These are phyloP conservation scores for Colletotrichum lindemuthianum DNA, from an alignment of 2,329 filamentous ascomycete species.

Conservation along the genomic window DNA sequence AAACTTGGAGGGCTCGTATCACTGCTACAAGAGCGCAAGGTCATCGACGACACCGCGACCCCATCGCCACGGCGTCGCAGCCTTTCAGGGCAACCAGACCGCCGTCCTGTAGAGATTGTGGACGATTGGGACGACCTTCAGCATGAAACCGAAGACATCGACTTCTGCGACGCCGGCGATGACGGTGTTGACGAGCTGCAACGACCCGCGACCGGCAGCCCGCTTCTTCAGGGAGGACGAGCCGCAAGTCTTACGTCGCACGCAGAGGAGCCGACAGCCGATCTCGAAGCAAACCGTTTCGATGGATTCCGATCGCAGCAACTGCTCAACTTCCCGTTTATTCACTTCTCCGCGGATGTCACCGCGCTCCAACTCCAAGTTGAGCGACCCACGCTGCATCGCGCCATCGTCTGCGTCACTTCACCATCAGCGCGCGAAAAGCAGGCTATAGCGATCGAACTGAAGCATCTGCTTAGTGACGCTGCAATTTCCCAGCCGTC, in stretches of 20 bases:
- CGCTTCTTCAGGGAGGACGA: not conserved
- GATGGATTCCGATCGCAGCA: slow-evolving; percentile 51
- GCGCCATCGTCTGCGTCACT: slow-evolving; percentile 59
- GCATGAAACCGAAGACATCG: too few species aligned
- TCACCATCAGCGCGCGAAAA: slow-evolving; percentile 54
- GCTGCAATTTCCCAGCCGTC: not conserved
- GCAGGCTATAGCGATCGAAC: slow-evolving; percentile 48
- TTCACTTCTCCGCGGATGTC: slow-evolving; percentile 50
- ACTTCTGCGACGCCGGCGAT: too few species aligned
- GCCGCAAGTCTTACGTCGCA: slow-evolving; percentile 13
- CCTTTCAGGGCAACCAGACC: rapidly evolving
- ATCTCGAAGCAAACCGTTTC: slow-evolving; percentile 52
- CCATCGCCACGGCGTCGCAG: not conserved
- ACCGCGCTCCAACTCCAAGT: slow-evolving; percentile 51
- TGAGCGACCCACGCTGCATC: slow-evolving; percentile 59
- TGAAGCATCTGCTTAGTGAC: slow-evolving; percentile 45
- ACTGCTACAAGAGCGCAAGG: not conserved
- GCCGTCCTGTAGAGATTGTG: not conserved
- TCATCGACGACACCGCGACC: not conserved
- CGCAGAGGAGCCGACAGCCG: slow-evolving; percentile 43
- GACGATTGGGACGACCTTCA: too few species aligned
- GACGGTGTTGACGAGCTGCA: too few species aligned
- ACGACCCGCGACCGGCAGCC: not conserved
- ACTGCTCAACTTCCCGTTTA: slow-evolving; percentile 56
- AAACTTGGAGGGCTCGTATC: not conserved